Percentiles rank a stretch among this genome's conserved stretches.
Conservation (phyloP, 2,329 filamentous ascomycete species). For the Aspergillus sojae region DNA sequence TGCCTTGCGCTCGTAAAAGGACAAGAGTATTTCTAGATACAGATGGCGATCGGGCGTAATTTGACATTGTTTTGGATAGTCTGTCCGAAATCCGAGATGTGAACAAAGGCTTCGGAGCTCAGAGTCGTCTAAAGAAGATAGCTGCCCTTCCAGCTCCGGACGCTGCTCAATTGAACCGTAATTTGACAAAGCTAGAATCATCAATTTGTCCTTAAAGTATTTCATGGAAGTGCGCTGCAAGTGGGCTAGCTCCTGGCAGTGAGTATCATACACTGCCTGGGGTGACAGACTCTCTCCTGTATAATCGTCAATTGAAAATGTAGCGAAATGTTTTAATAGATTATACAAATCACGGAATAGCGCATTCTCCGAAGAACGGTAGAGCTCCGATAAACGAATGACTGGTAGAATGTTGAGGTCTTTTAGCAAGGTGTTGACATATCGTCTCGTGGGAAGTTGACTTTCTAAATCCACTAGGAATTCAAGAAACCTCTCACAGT, state of each 20-base stretch:
- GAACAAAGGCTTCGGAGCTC: slow-evolving; percentile 72
- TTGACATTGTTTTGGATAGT: slow-evolving; percentile 73
- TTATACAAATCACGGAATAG: slow-evolving; percentile 78
- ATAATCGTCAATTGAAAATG: slow-evolving; percentile 90
- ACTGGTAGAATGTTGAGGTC: slow-evolving; percentile 82
- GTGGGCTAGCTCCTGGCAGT: slow-evolving; percentile 75
- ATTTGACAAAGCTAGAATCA: slow-evolving; percentile 89
- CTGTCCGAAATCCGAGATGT: slow-evolving; percentile 74
- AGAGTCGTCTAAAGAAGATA: slow-evolving; percentile 71
- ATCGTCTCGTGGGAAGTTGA: slow-evolving; percentile 89
- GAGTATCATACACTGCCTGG: slow-evolving; percentile 74
- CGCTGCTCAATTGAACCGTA: slow-evolving; percentile 84
- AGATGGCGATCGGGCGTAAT: slow-evolving; percentile 61
- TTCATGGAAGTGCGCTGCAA: slow-evolving; percentile 78
- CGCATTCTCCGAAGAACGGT: slow-evolving; percentile 71
- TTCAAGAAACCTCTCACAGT: slow-evolving; percentile 92
- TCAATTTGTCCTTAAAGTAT: slow-evolving; percentile 85
- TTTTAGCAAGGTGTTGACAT: slow-evolving; percentile 84
- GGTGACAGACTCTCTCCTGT: slow-evolving; percentile 74
- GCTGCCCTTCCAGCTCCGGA: slow-evolving; percentile 73
- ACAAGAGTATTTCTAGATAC: slow-evolving; percentile 68
- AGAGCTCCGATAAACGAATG: slow-evolving; percentile 77
- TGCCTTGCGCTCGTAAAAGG: slow-evolving; percentile 72
- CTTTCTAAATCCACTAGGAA: slow-evolving; percentile 88
- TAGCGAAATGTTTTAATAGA: slow-evolving; percentile 82